Conservation (phyloP, 108 stramenopile species). For the Skeletonema tropicum region DNA sequence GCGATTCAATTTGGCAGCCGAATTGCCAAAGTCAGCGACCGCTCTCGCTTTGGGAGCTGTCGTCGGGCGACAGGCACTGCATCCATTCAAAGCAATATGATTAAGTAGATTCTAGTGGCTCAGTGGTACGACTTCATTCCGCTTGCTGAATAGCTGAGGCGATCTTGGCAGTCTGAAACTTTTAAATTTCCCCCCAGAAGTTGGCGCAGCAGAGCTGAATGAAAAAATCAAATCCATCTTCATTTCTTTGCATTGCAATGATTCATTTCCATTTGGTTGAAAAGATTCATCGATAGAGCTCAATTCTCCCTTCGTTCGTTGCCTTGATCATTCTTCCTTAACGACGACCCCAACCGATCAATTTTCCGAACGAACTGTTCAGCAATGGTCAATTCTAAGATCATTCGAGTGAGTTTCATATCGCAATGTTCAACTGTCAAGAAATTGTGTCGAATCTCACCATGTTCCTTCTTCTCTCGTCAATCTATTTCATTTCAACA, state of each 20-base stretch:
- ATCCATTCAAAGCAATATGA: background rate
- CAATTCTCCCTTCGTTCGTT: background rate
- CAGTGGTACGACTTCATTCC: no score
- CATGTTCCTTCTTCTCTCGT: background rate
- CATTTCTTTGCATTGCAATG: no score
- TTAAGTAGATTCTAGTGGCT: no score
- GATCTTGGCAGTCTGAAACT: no score
- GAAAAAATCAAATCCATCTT: no score
- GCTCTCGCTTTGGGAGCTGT: conserved; percentile 82
- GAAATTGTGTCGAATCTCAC: background rate
- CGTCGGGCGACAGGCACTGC: conserved; percentile 68
- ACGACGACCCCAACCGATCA: background rate
- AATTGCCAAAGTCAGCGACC: conserved; percentile 86
- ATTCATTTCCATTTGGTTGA: no score
- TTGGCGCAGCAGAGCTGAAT: no score
- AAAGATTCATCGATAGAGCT: no score
- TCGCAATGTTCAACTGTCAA: background rate
- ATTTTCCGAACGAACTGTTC: background rate
- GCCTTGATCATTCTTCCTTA: background rate
- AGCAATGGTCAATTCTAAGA: conserved; percentile 45
- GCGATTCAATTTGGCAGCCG: conserved; percentile 97
- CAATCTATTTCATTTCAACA: background rate
- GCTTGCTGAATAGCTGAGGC: no score
- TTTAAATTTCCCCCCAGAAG: no score
- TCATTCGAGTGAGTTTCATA: conserved; percentile 36